Evolutionary conservation across 108 stramenopile genomes (phyloP).

Genomic region (Cylindrotheca closterium): DNA sequence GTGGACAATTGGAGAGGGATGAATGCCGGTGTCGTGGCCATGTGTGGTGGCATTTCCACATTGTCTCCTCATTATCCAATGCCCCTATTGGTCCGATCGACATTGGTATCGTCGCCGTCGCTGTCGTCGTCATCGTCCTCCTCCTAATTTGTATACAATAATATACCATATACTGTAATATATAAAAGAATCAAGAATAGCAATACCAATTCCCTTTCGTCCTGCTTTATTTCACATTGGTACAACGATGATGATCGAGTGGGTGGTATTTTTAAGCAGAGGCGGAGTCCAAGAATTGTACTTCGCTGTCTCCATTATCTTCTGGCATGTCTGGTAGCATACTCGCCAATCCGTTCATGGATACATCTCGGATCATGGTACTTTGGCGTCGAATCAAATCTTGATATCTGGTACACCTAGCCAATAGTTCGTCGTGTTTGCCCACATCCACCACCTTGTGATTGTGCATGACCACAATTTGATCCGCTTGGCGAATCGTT

Average conservation of each 20-base stretch:
- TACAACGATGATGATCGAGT: no score
- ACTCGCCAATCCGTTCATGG: neutral
- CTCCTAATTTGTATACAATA: no score
- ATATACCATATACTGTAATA: no score
- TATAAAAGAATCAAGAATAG: no score
- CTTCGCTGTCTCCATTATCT: neutral
- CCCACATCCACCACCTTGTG: slow-evolving; percentile 78
- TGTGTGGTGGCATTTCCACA: slow-evolving; percentile 29
- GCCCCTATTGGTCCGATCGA: no score
- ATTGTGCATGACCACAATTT: slow-evolving; percentile 83
- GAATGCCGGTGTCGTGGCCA: slow-evolving; percentile 42
- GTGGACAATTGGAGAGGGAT: slow-evolving; percentile 73
- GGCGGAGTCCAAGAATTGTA: neutral
- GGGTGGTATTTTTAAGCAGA: no score
- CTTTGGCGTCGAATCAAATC: slow-evolving; percentile 66
- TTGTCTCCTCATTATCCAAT: no score
- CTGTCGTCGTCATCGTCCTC: no score
- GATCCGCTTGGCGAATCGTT: slow-evolving; percentile 81
- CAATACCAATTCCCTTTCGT: no score
- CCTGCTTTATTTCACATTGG: no score
- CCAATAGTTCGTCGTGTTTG: slow-evolving; percentile 71
- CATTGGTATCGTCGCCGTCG: no score
- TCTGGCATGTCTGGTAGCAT: neutral
- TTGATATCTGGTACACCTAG: slow-evolving; percentile 43
- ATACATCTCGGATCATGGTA: slow-evolving; percentile 13